Percentiles rank a stretch among this genome's conserved stretches.
phyloP scores from a whole-genome alignment of 1,284 basidiomycete genomes.

The Mycena citricolor region DNA sequence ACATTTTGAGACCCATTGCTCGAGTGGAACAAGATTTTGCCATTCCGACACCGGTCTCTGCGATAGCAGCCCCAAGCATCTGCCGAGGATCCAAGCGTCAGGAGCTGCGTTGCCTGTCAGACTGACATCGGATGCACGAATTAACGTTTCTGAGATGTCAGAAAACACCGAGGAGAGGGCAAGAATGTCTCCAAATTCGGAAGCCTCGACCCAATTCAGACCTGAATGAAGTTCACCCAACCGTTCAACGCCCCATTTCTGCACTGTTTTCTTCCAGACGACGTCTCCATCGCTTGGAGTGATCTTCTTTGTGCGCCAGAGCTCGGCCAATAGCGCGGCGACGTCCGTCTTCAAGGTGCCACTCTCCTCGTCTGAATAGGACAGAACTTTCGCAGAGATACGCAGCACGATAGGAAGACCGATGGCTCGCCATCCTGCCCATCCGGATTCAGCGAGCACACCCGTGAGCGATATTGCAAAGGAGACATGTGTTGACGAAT shows the following conservation, averaged over 20 bases:
- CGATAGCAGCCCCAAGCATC: slow-evolving; percentile 46
- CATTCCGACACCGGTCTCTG: slow-evolving; percentile 41
- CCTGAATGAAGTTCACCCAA: slow-evolving; percentile 36
- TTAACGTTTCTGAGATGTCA: slow-evolving; percentile 45
- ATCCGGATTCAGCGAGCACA: slow-evolving; percentile 58
- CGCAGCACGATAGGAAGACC: slow-evolving; percentile 58
- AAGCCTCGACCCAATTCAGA: slow-evolving; percentile 31
- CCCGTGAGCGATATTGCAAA: slow-evolving; percentile 59
- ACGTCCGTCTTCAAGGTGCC: slow-evolving; percentile 38
- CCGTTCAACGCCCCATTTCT: slow-evolving; percentile 42
- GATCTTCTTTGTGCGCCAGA: slow-evolving; percentile 49
- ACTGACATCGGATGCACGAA: slow-evolving; percentile 39
- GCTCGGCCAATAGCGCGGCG: slow-evolving; percentile 50
- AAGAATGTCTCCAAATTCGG: slow-evolving; percentile 52
- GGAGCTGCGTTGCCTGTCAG: too few relatives aligned
- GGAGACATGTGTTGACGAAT: slow-evolving; percentile 26
- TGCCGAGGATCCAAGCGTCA: slow-evolving; percentile 55
- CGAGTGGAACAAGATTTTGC: slow-evolving; percentile 47
- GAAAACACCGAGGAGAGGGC: slow-evolving; percentile 48
- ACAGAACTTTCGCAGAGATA: slow-evolving; percentile 45
- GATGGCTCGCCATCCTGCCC: slow-evolving; percentile 74
- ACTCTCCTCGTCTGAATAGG: slow-evolving; percentile 31
- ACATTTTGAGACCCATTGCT: slow-evolving; percentile 45
- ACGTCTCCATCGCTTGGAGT: slow-evolving; percentile 47
- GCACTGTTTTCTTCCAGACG: slow-evolving; percentile 54